Base-by-base conservation (phyloP, 768 basidiomycete genomes). In the Termitomyces sp. region DNA sequence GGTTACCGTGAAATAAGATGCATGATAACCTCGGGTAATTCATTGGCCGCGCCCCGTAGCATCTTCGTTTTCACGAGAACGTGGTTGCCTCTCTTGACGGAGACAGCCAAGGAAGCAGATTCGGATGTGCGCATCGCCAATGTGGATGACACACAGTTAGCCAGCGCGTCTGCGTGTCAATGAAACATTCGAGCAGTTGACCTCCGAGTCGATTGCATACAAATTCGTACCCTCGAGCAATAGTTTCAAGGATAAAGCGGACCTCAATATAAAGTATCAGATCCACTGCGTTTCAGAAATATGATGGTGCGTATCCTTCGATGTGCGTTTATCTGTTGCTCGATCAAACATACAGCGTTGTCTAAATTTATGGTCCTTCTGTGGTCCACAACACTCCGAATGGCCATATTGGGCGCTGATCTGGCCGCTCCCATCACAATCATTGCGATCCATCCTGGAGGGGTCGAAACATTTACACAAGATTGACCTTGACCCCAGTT, bases 51-150 rank as follows among this genome's bases (percentile, higher is more conserved):
- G 26, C 26, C 26, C 6, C 26, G 6, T 28, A 28, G 6, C 26
- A 2, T 6, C 26, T 82, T 82, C 53, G 74, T 79, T 14, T 76
- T 87, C 57, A 85, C 82, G 9, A 66, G 72, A 21, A 72, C 75
- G 3, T 72, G 87, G 7, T 70, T 84, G 37, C 80, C 84, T 2
- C 63, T 84, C 2, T 62, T 87, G 45, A 69, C 67, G 40, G 65
- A 70, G 51, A 86, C 86, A 1, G 77, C 82, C 0, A 58, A 70
- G 17, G 65, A 74, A 45, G 66, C 74, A 0, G 68, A 68, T 22
- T 73, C 81, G 0, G 86, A 87, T 56, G 84, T 85, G 45, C 78
- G 85, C 17, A 73, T 88, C 14, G 73, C 86, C 10, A 76, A 80
- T 53, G 84, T 85, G 56, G 41, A 78, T 68, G 28, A 6, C 32